Evolutionary conservation across 163 green algal species (phyloP), one percentile per base, ranked within the genome.

Genomic region (Coccomyxa subellipsoidea): DNA sequence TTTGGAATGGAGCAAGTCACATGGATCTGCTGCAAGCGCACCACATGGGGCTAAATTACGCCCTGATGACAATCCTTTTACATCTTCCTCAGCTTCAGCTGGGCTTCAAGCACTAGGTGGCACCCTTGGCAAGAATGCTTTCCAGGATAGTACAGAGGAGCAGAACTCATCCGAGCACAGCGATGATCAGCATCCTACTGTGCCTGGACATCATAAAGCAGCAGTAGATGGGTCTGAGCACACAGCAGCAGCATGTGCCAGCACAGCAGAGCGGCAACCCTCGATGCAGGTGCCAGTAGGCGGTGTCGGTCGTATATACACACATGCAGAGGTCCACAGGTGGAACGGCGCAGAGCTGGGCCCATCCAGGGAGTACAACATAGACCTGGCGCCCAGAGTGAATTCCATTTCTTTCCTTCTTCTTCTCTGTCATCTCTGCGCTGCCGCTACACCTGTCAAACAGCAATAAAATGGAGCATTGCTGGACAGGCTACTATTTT

Each of bases 311-410:
- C 32, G 78, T 78, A 31, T 39, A 1, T 86, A 87, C 83, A 79
- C 47, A 10, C 78, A 87, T 38, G 10, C 81, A 21, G 38, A 80
- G 32, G 39, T 87, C 27, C 35, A 85, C 27, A 70, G 18, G 29
- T n/a, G 25, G 37, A 70, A 69, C 0, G 69, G 76, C 0, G 78
- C 79, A n/a, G 82, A 85, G 0, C 78, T 86, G 23, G 87, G 81
- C 0, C 36, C 79, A 29, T 76, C 54, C 5, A 47, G 54, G 7
- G 69, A 86, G 1, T 93, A 89, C 85, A 85, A 40, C 76, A 83
- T 93, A 2, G 90, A 93, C 70, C 47, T 93, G 31, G 85, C 88
- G 4, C 85, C 88, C 34, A 92, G 90, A 83, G 88, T 83, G 75
- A 36, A 75, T 8, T 18, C n/a, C 66, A 34, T 27, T 23, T 37